Evolutionary conservation across 2,329 filamentous ascomycete genomes (phyloP).

Genomic region (Aphanoascus verrucosus): DNA sequence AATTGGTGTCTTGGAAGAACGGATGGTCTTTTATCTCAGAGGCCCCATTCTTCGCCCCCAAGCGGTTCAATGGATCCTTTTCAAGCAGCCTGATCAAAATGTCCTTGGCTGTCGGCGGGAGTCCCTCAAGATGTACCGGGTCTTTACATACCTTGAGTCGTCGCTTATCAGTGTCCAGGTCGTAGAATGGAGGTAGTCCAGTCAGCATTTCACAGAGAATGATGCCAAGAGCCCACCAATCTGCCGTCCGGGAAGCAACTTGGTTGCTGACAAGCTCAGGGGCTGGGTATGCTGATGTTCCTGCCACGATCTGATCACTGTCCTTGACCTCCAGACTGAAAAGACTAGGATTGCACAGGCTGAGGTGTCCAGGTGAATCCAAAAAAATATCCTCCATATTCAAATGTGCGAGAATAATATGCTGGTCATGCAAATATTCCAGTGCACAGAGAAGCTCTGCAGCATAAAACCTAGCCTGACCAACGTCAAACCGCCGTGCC

Average conservation of each 20-base stretch:
- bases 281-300: slow-evolving; percentile 44
- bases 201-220: slow-evolving; percentile 15
- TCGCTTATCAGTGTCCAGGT: slow-evolving; percentile 63
- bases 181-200: slow-evolving; percentile 11
- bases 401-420: slow-evolving; percentile 39
- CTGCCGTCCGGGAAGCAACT: slow-evolving; percentile 9
- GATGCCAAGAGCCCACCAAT: slow-evolving; percentile 16
- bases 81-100: slow-evolving; percentile 9
- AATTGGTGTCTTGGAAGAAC: slow-evolving; percentile 10
- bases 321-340: slow-evolving; percentile 14
- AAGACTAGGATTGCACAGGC: slow-evolving; percentile 15
- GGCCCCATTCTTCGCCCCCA: slow-evolving; percentile 36
- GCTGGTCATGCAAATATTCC: slow-evolving; percentile 16
- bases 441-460: slow-evolving; percentile 16
- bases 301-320: slow-evolving; percentile 61
- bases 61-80: slow-evolving; percentile 3
- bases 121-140: slow-evolving; percentile 33
- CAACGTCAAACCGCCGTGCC: slow-evolving; percentile 12
- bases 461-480: slow-evolving; percentile 14
- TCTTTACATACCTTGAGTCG: slow-evolving; percentile 88
- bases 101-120: slow-evolving; percentile 8
- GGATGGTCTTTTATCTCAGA: slow-evolving; percentile 11
- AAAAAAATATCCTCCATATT: slow-evolving; percentile 15
- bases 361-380: slow-evolving; percentile 17
- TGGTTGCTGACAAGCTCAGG: slow-evolving; percentile 14